A percentile compares a stretch with the other conserved stretches of the same genome.
Conservation (phyloP, 164 flowering plant species). For the Chimonanthus praecox region DNA sequence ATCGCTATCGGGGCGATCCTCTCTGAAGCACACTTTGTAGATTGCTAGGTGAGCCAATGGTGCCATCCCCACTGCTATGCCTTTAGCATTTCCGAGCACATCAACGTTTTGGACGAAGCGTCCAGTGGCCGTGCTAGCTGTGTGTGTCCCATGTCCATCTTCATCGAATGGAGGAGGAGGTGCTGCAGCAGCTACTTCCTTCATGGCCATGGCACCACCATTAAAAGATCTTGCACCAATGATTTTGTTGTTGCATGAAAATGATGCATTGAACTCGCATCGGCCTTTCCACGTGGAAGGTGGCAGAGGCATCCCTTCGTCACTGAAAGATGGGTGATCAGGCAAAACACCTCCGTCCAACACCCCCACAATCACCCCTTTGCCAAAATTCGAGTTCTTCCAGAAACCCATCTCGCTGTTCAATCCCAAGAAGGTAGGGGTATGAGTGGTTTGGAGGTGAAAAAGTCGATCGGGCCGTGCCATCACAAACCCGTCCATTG, state of each 20-base stretch:
- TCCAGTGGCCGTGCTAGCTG: conserved; percentile 49
- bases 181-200: conserved; percentile 33
- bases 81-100: conserved; percentile 34
- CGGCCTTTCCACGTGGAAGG: conserved; percentile 65
- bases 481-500: conserved; percentile 10
- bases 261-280: conserved; percentile 42
- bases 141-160: conserved; percentile 54
- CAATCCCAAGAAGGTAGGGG: conserved; percentile 32
- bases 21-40: conserved; percentile 35
- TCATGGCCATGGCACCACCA: conserved; percentile 62
- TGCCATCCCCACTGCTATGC: conserved; percentile 51
- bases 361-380: conserved; percentile 75
- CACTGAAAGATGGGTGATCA: conserved; percentile 71
- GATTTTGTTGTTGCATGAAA: conserved; percentile 64
- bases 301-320: conserved; percentile 44
- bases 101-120: conserved; percentile 31
- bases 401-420: conserved; percentile 27
- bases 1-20: conserved; percentile 23
- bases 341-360: conserved; percentile 91
- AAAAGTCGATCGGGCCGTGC: background rate
- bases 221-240: conserved; percentile 74
- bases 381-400: conserved; percentile 24
- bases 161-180: conserved; percentile 23
- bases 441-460: conserved; percentile 24
- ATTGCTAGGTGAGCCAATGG: conserved; percentile 44